Evolutionary conservation across 805 yeast species (phyloP), one percentile per base, ranked within the genome.

Genomic region (Ogataea trehalophila): DNA sequence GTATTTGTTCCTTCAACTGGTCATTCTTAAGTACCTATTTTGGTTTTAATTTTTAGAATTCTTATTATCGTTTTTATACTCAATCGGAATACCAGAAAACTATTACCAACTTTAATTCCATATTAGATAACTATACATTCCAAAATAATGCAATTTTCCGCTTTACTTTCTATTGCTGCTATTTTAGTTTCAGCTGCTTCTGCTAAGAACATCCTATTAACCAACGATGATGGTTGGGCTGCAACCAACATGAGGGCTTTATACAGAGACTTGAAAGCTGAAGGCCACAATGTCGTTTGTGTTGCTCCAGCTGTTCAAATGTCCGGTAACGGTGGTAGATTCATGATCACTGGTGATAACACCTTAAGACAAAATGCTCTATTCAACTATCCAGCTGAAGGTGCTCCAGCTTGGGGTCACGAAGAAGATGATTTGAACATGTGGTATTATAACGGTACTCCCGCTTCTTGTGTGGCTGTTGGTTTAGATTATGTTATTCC

Each of bases 191-290:
- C 55, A 11, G 33, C 52, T 14, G 55, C 51, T 31, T 44, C 55
- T 11, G 67, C 72, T 33, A 70, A 71, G 54, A 73, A 74, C 59
- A 73, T 75, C 50, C 60, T 77, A 18, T 65, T 77, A 37, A 72
- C 82, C 50, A 78, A 79, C 55, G 84, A 79, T 57, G 84, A 79
- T 52, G 74, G 77, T 18, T 79, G 79, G 78, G 76, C 74, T 3
- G 65, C 81, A 5, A 75, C 82, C 41, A 77, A 77, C 57, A 75
- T 79, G 57, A 73, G 83, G 58, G 80, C 83, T n/a, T 62, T 78
- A 13, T 79, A 78, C 70, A 62, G 72, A 44, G 77, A 68, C 36
- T 69, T 77, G 51, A 69, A 62, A 33, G 56, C 58, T 8, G 80
- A 75, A n/a, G 80, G 79, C 23, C 74, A 77, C 58, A 68, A 66